These are phyloP conservation scores for Pseudognaphalium luteoalbum DNA, from an alignment of 129 eudicot species.

Conservation along the genomic window DNA sequence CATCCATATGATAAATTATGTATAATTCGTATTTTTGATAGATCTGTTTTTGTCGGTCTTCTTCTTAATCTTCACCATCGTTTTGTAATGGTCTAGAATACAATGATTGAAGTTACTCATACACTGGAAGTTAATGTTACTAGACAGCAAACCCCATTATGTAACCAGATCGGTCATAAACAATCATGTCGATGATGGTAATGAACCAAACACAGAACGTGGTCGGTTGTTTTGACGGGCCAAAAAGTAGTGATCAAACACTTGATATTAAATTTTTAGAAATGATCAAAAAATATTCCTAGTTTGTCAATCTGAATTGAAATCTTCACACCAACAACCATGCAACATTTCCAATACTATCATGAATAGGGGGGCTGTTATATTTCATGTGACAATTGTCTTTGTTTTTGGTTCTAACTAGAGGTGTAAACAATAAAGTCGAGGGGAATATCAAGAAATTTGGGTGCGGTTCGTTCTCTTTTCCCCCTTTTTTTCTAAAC, in stretches of 20 bases:
- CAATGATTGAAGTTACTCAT: neutral
- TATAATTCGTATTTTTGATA: constrained; percentile 25
- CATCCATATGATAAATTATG: constrained; percentile 22
- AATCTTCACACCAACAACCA: too few relatives aligned
- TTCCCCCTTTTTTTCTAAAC: too few relatives aligned
- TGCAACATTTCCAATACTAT: too few relatives aligned
- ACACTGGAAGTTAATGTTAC: constrained; percentile 1
- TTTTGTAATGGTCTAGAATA: constrained; percentile 21
- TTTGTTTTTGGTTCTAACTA: too few relatives aligned
- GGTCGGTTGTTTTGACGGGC: too few relatives aligned
- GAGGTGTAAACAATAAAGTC: too few relatives aligned
- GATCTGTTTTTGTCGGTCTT: constrained; percentile 7
- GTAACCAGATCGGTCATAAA: neutral
- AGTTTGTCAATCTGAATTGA: neutral
- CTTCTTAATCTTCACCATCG: neutral
- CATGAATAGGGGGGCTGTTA: too few relatives aligned
- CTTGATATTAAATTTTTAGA: too few relatives aligned
- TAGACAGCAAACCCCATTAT: neutral
- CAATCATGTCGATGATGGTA: neutral
- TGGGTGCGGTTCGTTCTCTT: too few relatives aligned
- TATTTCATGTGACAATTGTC: too few relatives aligned
- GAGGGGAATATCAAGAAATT: too few relatives aligned
- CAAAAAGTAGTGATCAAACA: too few relatives aligned
- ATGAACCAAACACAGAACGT: neutral
- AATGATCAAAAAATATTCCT: neutral